Evolutionary conservation across 2,329 filamentous ascomycete species (phyloP).

Genomic region (Seiridium unicorne): DNA sequence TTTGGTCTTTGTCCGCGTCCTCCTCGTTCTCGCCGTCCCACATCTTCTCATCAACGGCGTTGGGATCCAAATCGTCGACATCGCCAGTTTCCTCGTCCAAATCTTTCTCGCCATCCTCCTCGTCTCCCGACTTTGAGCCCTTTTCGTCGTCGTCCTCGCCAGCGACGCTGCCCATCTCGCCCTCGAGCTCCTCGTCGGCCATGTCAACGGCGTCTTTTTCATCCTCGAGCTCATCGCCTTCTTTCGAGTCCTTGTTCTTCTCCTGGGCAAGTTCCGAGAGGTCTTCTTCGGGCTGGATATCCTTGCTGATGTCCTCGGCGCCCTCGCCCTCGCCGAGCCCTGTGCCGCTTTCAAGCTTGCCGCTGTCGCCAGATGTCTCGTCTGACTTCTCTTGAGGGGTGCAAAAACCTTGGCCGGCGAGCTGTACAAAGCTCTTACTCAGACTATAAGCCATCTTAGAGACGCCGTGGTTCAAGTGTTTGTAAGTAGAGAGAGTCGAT

Average conservation of each 20-base stretch:
- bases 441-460: constrained; percentile 75
- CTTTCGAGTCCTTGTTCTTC: constrained; percentile 61
- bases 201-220: constrained; percentile 88
- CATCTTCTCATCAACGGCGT: constrained; percentile 95
- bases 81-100: constrained; percentile 89
- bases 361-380: constrained; percentile 65
- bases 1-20: constrained; percentile 78
- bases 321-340: constrained; percentile 94
- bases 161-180: constrained; percentile 69
- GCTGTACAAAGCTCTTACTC: constrained; percentile 72
- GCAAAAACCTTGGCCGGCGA: constrained; percentile 87
- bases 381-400: constrained; percentile 79
- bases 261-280: constrained; percentile 88
- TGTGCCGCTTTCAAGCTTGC: constrained; percentile 86
- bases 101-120: constrained; percentile 67
- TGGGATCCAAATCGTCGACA: constrained; percentile 86
- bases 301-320: constrained; percentile 96
- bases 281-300: constrained; percentile 91
- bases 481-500: constrained; percentile 56
- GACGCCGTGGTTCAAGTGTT: constrained; percentile 65
- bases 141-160: constrained; percentile 60
- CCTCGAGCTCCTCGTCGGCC: constrained; percentile 89
- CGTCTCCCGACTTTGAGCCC: constrained; percentile 60
- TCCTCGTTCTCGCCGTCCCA: constrained; percentile 88
- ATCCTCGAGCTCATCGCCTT: constrained; percentile 66